phyloP scores from a whole-genome alignment of 1,139 yeast genomes.

The Taiozyma onychis region DNA sequence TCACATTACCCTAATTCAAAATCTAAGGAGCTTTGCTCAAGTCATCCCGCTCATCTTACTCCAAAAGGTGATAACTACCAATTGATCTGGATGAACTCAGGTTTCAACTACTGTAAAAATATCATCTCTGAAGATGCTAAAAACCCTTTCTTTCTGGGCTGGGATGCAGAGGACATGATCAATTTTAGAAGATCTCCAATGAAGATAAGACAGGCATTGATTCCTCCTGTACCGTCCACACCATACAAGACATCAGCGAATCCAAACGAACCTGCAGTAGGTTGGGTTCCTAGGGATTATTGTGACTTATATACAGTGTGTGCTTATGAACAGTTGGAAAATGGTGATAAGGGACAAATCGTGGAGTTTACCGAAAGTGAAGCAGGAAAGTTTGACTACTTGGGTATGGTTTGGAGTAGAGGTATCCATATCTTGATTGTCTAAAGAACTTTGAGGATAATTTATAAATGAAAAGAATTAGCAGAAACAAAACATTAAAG shows the following conservation, averaged over 20 bases:
- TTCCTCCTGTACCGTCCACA: slow-evolving; percentile 54
- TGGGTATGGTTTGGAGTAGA: slow-evolving; percentile 12
- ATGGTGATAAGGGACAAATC: slow-evolving; percentile 12
- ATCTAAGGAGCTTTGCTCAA: slow-evolving; percentile 48
- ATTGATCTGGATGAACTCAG: slow-evolving; percentile 65
- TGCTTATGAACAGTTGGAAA: slow-evolving; percentile 39
- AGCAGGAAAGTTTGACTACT: slow-evolving; percentile 6
- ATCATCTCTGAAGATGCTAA: slow-evolving; percentile 6
- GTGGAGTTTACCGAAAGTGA: slow-evolving; percentile 11
- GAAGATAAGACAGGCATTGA: slow-evolving; percentile 39
- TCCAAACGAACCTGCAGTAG: slow-evolving; percentile 42
- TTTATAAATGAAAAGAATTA: no score
- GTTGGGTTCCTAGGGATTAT: slow-evolving; percentile 48
- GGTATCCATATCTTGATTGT: slow-evolving; percentile 8
- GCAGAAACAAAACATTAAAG: no score
- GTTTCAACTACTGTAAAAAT: slow-evolving; percentile 55
- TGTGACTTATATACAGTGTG: slow-evolving; percentile 54
- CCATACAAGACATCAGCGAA: slow-evolving; percentile 20
- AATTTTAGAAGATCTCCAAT: slow-evolving; percentile 38
- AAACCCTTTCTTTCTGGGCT: slow-evolving; percentile 15
- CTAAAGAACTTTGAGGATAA: background rate
- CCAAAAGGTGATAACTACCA: slow-evolving; percentile 34
- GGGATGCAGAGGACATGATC: slow-evolving; percentile 2
- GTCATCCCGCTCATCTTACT: slow-evolving; percentile 62
- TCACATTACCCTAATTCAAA: slow-evolving; percentile 9